Evolutionary conservation across 371 early-diverging fungal species (phyloP), one percentile per base, ranked within the genome.

Genomic region (Vairimorpha necatrix): DNA sequence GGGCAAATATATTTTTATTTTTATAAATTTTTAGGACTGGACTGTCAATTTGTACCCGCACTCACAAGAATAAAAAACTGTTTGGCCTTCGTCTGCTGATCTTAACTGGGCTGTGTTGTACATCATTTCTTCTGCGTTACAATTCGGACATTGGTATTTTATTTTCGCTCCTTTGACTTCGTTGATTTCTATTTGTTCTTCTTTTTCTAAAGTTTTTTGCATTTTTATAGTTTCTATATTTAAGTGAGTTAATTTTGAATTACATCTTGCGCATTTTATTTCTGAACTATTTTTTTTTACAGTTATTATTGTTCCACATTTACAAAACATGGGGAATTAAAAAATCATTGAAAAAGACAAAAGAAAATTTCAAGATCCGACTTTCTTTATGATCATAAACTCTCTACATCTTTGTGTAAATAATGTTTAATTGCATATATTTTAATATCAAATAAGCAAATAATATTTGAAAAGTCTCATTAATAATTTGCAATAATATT

Each of bases 11-110:
- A 60, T n/a, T n/a, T n/a, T n/a, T n/a, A n/a, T n/a, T n/a, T n/a
- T n/a, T n/a, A n/a, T n/a, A n/a, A n/a, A 32, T n/a, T 20, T 14
- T 84, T 62, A 84, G 38, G 84, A 81, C 36, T 84, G 76, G 14
- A 84, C 69, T 53, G 80, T 84, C 16, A 42, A 58, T 75, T 79
- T 86, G 47, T 90, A 93, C 87, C 94, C 94, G 88, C 98, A 98
- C 83, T 94, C 92, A 86, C 98, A 98, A 80, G 89, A 89, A 86
- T 94, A 96, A 84, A 98, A 98, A 16, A 98, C 91, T 0, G 98
- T 98, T 86, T 96, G 96, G 48, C 98, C 98, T 90, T 98, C 98
- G 89, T 98, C 98, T 20, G 97, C 96, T 61, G 93, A 93, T 72
- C 98, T 90, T 75, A 96, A 84, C 84, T 98, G 98, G 87, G 94